Evolutionary conservation across 1,139 yeast species (phyloP).

Genomic region (Candida tetrigidarum): DNA sequence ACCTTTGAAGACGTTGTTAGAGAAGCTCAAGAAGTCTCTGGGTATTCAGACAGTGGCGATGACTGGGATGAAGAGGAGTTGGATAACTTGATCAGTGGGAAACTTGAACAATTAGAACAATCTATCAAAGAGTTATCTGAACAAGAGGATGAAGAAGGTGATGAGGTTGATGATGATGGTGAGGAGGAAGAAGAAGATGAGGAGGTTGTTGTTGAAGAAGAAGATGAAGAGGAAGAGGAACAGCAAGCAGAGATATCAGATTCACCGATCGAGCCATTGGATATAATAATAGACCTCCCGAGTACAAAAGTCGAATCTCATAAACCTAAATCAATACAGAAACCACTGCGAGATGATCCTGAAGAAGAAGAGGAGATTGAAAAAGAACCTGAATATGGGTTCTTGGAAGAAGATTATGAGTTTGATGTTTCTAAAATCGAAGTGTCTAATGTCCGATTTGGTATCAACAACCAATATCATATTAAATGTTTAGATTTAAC

Average conservation of each 20-base stretch:
- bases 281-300: slow-evolving; percentile 16
- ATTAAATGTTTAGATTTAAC: slow-evolving; percentile 50
- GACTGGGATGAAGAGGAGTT: slow-evolving; percentile 16
- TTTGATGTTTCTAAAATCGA: slow-evolving; percentile 57
- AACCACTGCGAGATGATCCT: neutral
- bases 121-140: slow-evolving; percentile 16
- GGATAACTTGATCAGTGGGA: slow-evolving; percentile 13
- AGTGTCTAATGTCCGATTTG: slow-evolving; percentile 59
- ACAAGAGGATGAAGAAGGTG: slow-evolving; percentile 14
- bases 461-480: slow-evolving; percentile 54
- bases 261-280: slow-evolving; percentile 7
- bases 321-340: neutral
- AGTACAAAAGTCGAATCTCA: slow-evolving; percentile 8
- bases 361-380: slow-evolving; percentile 14
- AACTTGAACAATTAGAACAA: slow-evolving; percentile 15
- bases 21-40: slow-evolving; percentile 14
- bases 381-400: slow-evolving; percentile 61
- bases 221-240: slow-evolving; percentile 9
- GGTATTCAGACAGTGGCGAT: slow-evolving; percentile 14
- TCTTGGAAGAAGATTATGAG: slow-evolving; percentile 64
- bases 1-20: slow-evolving; percentile 7
- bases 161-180: slow-evolving; percentile 19
- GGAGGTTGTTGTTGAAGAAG: neutral
- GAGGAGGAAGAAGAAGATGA: slow-evolving; percentile 22
- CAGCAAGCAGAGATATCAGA: neutral